Percentiles rank a stretch among this genome's conserved stretches.
phyloP scores from a whole-genome alignment of 495 filamentous ascomycete genomes.

The Lophiotrema nucula region DNA sequence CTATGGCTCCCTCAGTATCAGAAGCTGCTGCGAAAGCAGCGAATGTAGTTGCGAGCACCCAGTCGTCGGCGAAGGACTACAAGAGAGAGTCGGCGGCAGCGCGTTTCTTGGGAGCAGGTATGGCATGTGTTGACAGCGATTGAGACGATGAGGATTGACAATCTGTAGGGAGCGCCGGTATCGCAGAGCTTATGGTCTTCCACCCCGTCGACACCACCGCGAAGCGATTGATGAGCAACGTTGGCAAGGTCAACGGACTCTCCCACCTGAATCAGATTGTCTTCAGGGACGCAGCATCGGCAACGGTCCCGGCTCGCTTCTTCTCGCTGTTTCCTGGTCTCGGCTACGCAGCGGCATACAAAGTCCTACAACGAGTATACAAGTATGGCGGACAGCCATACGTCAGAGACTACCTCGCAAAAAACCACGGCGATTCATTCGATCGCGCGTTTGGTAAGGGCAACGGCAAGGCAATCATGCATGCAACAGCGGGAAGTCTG shows the following conservation, averaged over 20 bases:
- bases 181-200: constrained; percentile 94
- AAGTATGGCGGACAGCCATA: constrained; percentile 99
- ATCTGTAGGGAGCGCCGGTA: constrained; percentile 78
- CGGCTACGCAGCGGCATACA: constrained; percentile 97
- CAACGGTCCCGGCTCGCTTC: constrained; percentile 70
- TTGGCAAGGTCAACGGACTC: constrained; percentile 63
- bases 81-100: constrained; percentile 90
- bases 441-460: constrained; percentile 90
- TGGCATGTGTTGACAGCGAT: constrained; percentile 21
- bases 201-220: constrained; percentile 83
- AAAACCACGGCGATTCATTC: constrained; percentile 77
- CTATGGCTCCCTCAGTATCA: constrained; percentile 28
- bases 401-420: constrained; percentile 83
- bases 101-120: constrained; percentile 88
- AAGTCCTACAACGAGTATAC: constrained; percentile 94
- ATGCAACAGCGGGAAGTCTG: constrained; percentile 89
- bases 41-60: constrained; percentile 17
- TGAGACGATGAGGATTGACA: constrained; percentile 5
- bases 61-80: constrained; percentile 54
- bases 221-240: constrained; percentile 99
- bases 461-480: constrained; percentile 96
- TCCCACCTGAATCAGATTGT: constrained; percentile 81
- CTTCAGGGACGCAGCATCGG: constrained; percentile 84
- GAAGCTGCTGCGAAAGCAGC: constrained; percentile 31
- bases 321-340: constrained; percentile 95